A percentile compares a stretch with the other conserved stretches of the same genome.
These are phyloP conservation scores for Isoetes taiwanensis DNA, from an alignment of 75 land plant species.

Conservation along the genomic window DNA sequence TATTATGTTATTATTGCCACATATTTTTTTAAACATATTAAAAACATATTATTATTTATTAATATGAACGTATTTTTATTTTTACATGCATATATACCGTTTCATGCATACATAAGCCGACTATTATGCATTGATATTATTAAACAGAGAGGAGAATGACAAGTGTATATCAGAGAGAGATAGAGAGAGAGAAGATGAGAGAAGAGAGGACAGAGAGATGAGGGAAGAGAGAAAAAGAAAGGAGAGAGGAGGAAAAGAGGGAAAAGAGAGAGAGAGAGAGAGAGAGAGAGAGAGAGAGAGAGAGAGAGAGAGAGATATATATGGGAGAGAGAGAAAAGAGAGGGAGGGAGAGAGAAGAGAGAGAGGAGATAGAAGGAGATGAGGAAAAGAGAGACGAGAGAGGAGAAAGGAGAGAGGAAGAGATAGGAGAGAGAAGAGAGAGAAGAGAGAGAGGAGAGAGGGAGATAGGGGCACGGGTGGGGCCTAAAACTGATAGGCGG, in stretches of 20 bases:
- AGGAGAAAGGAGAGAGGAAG: neutral
- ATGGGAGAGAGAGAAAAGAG: neutral
- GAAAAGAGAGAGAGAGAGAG: conserved; percentile 1
- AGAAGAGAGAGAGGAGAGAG: neutral
- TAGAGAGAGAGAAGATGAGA: neutral
- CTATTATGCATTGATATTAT: too few relatives aligned
- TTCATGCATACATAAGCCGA: too few relatives aligned
- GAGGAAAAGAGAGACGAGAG: conserved; percentile 2
- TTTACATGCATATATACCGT: too few relatives aligned
- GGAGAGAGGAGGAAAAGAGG: neutral
- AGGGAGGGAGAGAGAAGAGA: neutral
- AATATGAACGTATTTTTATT: too few relatives aligned
- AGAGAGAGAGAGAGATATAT: neutral
- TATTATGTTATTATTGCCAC: too few relatives aligned
- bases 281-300: conserved; percentile 3
- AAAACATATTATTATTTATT: too few relatives aligned
- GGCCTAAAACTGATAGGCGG: neutral
- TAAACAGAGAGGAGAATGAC: too few relatives aligned
- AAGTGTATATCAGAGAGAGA: too few relatives aligned
- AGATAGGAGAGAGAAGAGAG: neutral
- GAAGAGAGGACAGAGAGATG: neutral
- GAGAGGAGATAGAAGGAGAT: neutral
- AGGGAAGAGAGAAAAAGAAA: neutral
- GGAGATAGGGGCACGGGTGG: neutral
- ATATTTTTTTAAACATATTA: too few relatives aligned